Percentiles rank a stretch among this genome's conserved stretches.
phyloP scores from a whole-genome alignment of 2,329 filamentous ascomycete species.

The Alternaria arbusti region DNA sequence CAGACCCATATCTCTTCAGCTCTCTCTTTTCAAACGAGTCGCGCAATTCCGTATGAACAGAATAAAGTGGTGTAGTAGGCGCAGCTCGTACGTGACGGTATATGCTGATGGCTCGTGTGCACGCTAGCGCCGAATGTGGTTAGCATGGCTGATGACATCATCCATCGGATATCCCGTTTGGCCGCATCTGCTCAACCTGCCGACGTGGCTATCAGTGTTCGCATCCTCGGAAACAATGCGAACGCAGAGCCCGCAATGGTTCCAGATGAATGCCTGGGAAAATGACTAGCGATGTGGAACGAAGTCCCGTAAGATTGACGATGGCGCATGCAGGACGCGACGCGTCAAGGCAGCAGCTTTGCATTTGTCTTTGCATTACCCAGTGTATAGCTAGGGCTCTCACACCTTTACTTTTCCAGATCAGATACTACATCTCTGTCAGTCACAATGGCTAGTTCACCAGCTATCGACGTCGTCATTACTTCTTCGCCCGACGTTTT shows the following conservation, averaged over 20 bases:
- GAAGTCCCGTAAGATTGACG: background rate
- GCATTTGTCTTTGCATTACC: background rate
- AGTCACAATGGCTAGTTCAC: background rate
- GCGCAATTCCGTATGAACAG: background rate
- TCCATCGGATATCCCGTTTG: background rate
- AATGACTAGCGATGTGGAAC: background rate
- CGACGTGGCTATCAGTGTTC: background rate
- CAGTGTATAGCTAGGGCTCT: background rate
- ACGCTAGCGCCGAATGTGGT: background rate
- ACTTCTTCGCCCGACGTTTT: constrained; percentile 4
- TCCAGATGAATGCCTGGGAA: background rate
- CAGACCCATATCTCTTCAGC: fast-evolving
- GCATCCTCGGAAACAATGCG: background rate
- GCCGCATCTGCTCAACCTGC: background rate
- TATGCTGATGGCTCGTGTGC: background rate
- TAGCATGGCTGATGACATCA: background rate
- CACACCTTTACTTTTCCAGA: fast-evolving
- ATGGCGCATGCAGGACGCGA: background rate
- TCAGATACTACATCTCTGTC: background rate
- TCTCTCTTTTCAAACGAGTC: background rate
- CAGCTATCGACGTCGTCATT: background rate
- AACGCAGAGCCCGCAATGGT: fast-evolving
- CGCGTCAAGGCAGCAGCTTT: background rate
- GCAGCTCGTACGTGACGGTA: background rate
- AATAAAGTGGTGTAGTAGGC: background rate